A percentile compares a stretch with the other conserved stretches of the same genome.
Conservation (phyloP, 2,329 filamentous ascomycete genomes). For the Arachnopeziza araneosa region DNA sequence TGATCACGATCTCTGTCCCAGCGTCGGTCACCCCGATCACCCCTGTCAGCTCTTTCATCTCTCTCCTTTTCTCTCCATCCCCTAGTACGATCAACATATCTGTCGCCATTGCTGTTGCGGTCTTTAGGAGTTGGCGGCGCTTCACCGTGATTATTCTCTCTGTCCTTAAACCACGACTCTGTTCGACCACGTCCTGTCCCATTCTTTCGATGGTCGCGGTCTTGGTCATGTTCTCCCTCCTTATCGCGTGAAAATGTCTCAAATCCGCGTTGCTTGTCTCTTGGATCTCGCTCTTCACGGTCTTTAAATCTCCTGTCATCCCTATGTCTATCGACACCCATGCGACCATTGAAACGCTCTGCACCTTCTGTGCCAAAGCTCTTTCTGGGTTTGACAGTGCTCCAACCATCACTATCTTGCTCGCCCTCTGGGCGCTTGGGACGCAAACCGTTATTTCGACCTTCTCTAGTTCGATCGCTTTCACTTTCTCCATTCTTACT, state of each 20-base stretch:
- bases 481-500: conserved; percentile 46
- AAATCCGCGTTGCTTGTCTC: conserved; percentile 44
- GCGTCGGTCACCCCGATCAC: conserved; percentile 18
- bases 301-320: conserved; percentile 41
- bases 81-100: conserved; percentile 28
- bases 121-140: conserved; percentile 24
- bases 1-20: conserved; percentile 41
- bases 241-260: conserved; percentile 46
- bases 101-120: conserved; percentile 31
- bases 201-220: conserved; percentile 56
- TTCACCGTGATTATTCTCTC: conserved; percentile 34
- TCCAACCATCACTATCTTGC: conserved; percentile 67
- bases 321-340: conserved; percentile 46
- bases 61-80: conserved; percentile 38
- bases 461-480: conserved; percentile 45
- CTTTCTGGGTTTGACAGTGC: conserved; percentile 66
- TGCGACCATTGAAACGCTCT: conserved; percentile 62
- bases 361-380: conserved; percentile 68
- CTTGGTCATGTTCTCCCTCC: conserved; percentile 42
- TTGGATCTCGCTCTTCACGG: conserved; percentile 50
- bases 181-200: conserved; percentile 59
- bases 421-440: conserved; percentile 48
- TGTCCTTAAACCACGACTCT: conserved; percentile 67
- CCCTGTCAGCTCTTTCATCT: conserved; percentile 32
- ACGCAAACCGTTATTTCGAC: conserved; percentile 42